Evolutionary conservation across 192 early-diverging fungal species (phyloP).

Genomic region (Radiomyces spectabilis): DNA sequence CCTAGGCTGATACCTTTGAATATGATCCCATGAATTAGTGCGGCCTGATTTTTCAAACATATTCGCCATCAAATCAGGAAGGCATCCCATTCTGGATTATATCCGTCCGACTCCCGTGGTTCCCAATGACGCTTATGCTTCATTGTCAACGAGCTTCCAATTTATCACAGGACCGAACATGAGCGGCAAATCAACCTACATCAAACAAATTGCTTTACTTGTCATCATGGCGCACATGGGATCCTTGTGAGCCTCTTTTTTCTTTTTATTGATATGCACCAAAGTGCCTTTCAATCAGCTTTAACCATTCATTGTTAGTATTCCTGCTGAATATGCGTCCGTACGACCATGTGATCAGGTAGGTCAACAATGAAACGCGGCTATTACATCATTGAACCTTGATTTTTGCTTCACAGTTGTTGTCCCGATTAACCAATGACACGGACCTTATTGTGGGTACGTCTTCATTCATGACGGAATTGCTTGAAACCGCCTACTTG

Average conservation of each 20-base stretch:
- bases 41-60: slow-evolving; percentile 76
- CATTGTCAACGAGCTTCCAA: slow-evolving; percentile 51
- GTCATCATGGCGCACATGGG: slow-evolving; percentile 85
- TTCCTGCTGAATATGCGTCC: slow-evolving; percentile 70
- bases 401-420: slow-evolving; percentile 27
- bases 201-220: slow-evolving; percentile 72
- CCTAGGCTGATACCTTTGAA: no score
- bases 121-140: slow-evolving; percentile 66
- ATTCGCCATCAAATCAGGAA: slow-evolving; percentile 64
- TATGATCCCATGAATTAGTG: no score
- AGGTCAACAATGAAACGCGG: neutral
- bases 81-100: slow-evolving; percentile 69
- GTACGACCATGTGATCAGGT: slow-evolving; percentile 56
- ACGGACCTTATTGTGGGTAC: slow-evolving; percentile 46
- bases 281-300: no score
- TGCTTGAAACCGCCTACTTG: slow-evolving; percentile 75
- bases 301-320: no score
- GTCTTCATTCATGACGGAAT: slow-evolving; percentile 78
- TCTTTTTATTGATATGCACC: no score
- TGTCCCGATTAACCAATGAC: slow-evolving; percentile 71
- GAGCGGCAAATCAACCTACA: slow-evolving; percentile 85
- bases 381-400: no score
- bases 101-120: slow-evolving; percentile 40
- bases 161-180: slow-evolving; percentile 89
- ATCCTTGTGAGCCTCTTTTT: slow-evolving; percentile 28